phyloP scores from a whole-genome alignment of 257 asterid species.

The Avicennia marina region DNA sequence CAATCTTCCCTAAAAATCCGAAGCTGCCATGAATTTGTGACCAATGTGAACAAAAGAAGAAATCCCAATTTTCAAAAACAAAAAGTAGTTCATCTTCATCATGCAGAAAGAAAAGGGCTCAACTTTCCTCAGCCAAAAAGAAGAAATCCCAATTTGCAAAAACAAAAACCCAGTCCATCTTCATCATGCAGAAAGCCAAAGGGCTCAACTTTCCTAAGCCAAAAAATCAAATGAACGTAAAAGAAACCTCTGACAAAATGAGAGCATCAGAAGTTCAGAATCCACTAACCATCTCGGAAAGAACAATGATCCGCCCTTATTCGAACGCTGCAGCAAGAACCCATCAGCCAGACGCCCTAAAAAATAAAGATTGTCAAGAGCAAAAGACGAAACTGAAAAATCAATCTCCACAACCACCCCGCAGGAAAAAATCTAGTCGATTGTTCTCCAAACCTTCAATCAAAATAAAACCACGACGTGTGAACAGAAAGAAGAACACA shows the following conservation, averaged over 20 bases:
- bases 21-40: background rate
- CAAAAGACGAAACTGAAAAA: background rate
- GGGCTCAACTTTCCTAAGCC: background rate
- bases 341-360: conserved; percentile 30
- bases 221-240: background rate
- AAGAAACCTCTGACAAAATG: too few relatives aligned
- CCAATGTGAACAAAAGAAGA: background rate
- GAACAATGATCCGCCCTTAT: conserved; percentile 65
- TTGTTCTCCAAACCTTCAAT: too few relatives aligned
- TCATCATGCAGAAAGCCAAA: background rate
- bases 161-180: background rate
- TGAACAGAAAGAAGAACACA: conserved; percentile 19
- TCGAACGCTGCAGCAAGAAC: conserved; percentile 72
- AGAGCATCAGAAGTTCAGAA: too few relatives aligned
- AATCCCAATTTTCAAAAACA: background rate
- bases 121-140: background rate
- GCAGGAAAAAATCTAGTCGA: too few relatives aligned
- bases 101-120: too few relatives aligned
- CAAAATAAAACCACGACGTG: conserved; percentile 18
- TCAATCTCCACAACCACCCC: conserved; percentile 2
- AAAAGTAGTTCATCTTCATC: too few relatives aligned
- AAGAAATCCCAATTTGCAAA: background rate
- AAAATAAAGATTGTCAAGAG: background rate
- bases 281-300: conserved; percentile 55
- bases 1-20: background rate